A percentile compares a stretch with the other conserved stretches of the same genome.
These are phyloP conservation scores for Aegilops bicornis DNA, from an alignment of 176 grass and related monocot species.

Conservation along the genomic window DNA sequence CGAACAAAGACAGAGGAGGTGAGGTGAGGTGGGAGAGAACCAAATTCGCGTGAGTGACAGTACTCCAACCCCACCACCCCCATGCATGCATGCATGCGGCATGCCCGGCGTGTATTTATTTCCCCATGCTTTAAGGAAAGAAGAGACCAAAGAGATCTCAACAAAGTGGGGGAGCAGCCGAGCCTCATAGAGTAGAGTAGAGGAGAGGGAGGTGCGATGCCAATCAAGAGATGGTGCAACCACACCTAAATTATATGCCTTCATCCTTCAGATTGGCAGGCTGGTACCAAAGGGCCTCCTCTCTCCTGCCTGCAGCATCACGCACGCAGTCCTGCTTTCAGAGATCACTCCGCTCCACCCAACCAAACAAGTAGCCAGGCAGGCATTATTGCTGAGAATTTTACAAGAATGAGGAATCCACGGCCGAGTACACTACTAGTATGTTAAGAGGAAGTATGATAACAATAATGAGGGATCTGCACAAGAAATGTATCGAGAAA, in stretches of 20 bases:
- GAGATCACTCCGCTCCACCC: slow-evolving; percentile 39
- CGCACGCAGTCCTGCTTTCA: slow-evolving; percentile 23
- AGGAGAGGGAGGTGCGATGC: slow-evolving; percentile 29
- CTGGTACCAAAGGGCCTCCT: slow-evolving; percentile 35
- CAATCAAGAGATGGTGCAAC: slow-evolving; percentile 38
- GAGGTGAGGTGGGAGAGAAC: slow-evolving; percentile 2
- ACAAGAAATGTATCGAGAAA: not conserved
- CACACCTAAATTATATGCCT: slow-evolving; percentile 20
- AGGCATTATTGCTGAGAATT: slow-evolving; percentile 23
- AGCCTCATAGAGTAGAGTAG: not conserved
- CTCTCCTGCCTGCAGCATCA: not conserved
- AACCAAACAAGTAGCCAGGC: not conserved
- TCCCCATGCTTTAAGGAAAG: slow-evolving; percentile 63
- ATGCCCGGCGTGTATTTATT: slow-evolving; percentile 33
- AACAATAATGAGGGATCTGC: not conserved
- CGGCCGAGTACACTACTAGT: not conserved
- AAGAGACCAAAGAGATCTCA: slow-evolving; percentile 58
- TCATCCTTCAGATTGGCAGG: not conserved
- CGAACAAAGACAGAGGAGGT: slow-evolving; percentile 23
- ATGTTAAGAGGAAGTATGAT: not conserved
- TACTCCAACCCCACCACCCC: slow-evolving; percentile 47
- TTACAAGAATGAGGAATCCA: slow-evolving; percentile 28
- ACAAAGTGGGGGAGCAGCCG: slow-evolving; percentile 38
- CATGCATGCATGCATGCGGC: not conserved
- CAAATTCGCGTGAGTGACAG: slow-evolving; percentile 35